These are phyloP conservation scores for Pyrenochaeta sp. DNA, from an alignment of 2,329 filamentous ascomycete genomes.

Conservation along the genomic window DNA sequence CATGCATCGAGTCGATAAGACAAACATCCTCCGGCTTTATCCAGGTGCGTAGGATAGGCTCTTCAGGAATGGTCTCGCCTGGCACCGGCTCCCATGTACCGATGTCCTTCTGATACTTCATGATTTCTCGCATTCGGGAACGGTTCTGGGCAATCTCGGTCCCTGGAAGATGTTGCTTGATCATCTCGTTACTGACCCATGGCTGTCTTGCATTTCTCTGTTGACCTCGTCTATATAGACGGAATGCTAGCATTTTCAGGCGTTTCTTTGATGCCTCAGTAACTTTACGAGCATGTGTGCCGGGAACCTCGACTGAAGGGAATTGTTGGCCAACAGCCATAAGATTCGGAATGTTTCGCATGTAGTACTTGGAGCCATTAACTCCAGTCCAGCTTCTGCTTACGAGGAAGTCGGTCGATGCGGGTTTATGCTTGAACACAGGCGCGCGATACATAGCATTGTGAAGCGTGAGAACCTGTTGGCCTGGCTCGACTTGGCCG, in stretches of 20 bases:
- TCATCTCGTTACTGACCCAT: slow-evolving; percentile 77
- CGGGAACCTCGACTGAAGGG: slow-evolving; percentile 89
- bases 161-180: slow-evolving; percentile 80
- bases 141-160: slow-evolving; percentile 95
- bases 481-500: slow-evolving; percentile 88
- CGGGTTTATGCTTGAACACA: slow-evolving; percentile 84
- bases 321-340: slow-evolving; percentile 93
- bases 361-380: slow-evolving; percentile 79
- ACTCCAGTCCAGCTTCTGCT: slow-evolving; percentile 82
- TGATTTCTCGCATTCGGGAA: slow-evolving; percentile 96
- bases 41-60: slow-evolving; percentile 81
- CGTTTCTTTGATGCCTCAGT: slow-evolving; percentile 97
- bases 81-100: slow-evolving; percentile 81
- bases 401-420: slow-evolving; percentile 84
- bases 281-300: slow-evolving; percentile 91
- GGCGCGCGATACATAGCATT: slow-evolving; percentile 96
- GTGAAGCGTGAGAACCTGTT: slow-evolving; percentile 88
- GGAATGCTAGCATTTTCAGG: slow-evolving; percentile 94
- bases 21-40: slow-evolving; percentile 97
- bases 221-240: slow-evolving; percentile 80
- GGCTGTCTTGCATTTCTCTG: slow-evolving; percentile 74
- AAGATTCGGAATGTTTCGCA: slow-evolving; percentile 90
- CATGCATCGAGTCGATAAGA: slow-evolving; percentile 94
- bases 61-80: slow-evolving; percentile 79
- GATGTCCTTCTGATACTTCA: slow-evolving; percentile 85